Base-by-base conservation (phyloP, 2,329 filamentous ascomycete species). In the Aquanectria penicillioides region DNA sequence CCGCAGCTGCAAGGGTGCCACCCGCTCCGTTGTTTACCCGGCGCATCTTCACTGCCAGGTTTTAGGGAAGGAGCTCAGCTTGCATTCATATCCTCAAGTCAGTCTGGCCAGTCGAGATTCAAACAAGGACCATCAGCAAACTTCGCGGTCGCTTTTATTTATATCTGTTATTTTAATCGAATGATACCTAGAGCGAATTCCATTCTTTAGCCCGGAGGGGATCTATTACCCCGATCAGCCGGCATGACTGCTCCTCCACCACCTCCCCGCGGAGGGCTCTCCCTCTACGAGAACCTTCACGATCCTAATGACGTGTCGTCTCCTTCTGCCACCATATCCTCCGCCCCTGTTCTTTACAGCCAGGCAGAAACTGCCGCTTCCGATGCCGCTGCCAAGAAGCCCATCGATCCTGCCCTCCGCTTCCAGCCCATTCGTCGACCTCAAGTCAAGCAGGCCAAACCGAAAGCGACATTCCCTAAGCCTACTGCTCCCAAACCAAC, bases 341-440 rank as follows among this genome's bases (percentile, higher is more conserved):
- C 89, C 68, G 90, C 86, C 2, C 91, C 92, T 0, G 87, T 94
- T 48, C 83, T 89, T 52, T 94, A 93, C 76, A 87, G 86, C 62
- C 77, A 88, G 68, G 74, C 78, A 58, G 78, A 80, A 17, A 80
- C 81, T 17, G 69, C 73, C 34, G 69, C 75, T 38, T 73, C 78
- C 57, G 79, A 85, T 66, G 64, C 80, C 10, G 25, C 65, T 2
- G 80, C 83, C 59, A 93, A 89, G 75, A 92, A 91, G 76, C 80
- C 77, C 12, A 64, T 80, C 40, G 81, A 84, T 50, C 74, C 81
- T 75, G 87, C 91, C 70, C 83, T 96, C 63, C 90, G 90, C 75
- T 97, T 97, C 79, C 92, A 96, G 74, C 93, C 93, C 48, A 93
- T 93, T 65, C 91, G 91, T 70, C 86, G 92, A 61, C 91, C 92